Base-by-base conservation (phyloP, 345 rosid species). In the Physaria fendleri region DNA sequence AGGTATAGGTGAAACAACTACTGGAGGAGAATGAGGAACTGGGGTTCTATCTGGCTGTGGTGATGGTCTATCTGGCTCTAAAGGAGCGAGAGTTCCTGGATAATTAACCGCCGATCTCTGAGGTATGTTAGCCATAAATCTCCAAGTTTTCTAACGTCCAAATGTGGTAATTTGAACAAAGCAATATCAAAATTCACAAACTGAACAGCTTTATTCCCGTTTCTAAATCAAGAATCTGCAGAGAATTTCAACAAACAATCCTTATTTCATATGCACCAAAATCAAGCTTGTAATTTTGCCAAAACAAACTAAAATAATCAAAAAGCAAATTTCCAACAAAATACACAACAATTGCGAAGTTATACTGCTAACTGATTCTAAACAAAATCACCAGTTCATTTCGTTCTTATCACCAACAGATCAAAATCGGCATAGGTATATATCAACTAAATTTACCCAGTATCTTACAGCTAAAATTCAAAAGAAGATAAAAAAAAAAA, bases 111-210 rank as follows among this genome's bases (percentile, higher is more conserved):
- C 72, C 22, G 87, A 72, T 71, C 78, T 61, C 27, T 70, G 82
- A 2, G 80, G 84, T 37, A 65, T 67, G 71, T 81, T 80, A 53
- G 94, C 85, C 99, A 93, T 93, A 59, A 59, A 24, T 67, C 69
- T 58, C 69, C 42, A 38, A 39, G 20, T 20, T 29, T 57, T 66
- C 64, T 34, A 23, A 24, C 64, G 28, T 21, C 38, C 3, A 8
- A 35, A 28, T 44, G 34, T 34, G 35, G 54, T 27, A 46, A 56
- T n/a, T 28, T 32, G 49, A 56, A 52, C 39, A 63, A 28, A 32
- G 8, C 1, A 59, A 25, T 71, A 71, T 40, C 59, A 58, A 34
- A 51, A 33, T 33, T 38, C 33, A 56, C 60, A 73, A 39, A 34
- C 47, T 52, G 17, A 33, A 62, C 29, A 46, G 51, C 52, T 7